Conservation (phyloP, 768 basidiomycete species). For the Artomyces pyxidatus region DNA sequence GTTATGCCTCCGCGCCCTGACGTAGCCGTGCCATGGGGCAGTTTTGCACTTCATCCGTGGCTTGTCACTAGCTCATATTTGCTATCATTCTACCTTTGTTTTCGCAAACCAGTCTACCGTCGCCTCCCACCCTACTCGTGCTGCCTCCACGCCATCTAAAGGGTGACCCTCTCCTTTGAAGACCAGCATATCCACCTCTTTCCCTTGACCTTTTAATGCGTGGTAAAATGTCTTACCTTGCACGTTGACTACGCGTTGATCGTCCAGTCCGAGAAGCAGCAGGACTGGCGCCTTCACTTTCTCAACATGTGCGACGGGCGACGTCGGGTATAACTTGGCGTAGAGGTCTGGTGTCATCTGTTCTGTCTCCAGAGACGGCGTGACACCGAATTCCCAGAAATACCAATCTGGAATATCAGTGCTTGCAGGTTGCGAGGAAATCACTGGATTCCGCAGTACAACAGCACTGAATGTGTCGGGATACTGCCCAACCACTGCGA, state of each 20-base stretch:
- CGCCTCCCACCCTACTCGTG: conserved; percentile 12
- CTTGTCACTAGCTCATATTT: too few species aligned
- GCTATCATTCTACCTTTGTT: too few species aligned
- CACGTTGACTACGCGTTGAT: conserved; percentile 25
- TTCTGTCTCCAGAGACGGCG: conserved; percentile 4
- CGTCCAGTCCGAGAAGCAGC: conserved; percentile 23
- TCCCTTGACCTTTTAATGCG: conserved; percentile 20
- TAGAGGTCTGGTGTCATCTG: conserved; percentile 17
- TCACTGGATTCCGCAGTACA: conserved; percentile 28
- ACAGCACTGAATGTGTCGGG: conserved; percentile 24
- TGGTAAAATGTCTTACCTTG: conserved; percentile 26
- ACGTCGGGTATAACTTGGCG: conserved; percentile 10
- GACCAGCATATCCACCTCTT: conserved; percentile 21
- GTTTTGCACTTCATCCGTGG: too few species aligned
- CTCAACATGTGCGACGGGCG: conserved; percentile 23
- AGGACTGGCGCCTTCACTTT: conserved; percentile 23
- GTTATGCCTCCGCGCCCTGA: too few species aligned
- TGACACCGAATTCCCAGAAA: conserved; percentile 19
- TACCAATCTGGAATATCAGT: conserved; percentile 32
- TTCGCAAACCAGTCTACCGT: conserved; percentile 10
- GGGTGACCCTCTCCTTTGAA: conserved; percentile 26
- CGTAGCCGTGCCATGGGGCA: too few species aligned
- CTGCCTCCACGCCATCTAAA: conserved; percentile 20
- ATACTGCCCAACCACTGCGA: conserved; percentile 22
- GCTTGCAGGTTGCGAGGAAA: conserved; percentile 18